Conservation (phyloP, 495 filamentous ascomycete genomes). For the Barbatosphaeria neglecta region DNA sequence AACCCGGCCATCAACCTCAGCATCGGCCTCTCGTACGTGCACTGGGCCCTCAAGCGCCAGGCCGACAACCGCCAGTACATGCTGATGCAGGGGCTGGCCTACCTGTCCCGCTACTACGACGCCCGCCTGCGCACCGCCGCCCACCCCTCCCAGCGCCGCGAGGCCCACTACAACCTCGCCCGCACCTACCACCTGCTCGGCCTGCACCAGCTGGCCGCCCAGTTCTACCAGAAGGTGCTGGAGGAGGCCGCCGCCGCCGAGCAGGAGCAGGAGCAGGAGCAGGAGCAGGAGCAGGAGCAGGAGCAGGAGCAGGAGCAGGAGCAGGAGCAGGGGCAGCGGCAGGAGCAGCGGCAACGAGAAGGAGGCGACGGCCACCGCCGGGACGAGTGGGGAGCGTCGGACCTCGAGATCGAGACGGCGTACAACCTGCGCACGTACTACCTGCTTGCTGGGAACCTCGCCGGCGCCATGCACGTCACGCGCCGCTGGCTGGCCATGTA, state of each 20-base stretch:
- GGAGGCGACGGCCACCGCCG: too few relatives aligned
- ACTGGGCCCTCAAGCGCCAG: slow-evolving; percentile 78
- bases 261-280: background rate
- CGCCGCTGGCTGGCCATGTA: slow-evolving; percentile 31
- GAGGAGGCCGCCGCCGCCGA: slow-evolving; percentile 7
- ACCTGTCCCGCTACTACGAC: slow-evolving; percentile 67
- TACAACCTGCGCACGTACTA: slow-evolving; percentile 61
- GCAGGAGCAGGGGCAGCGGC: background rate
- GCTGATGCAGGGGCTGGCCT: slow-evolving; percentile 71
- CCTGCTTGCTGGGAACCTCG: slow-evolving; percentile 45
- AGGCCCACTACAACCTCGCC: slow-evolving; percentile 84
- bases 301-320: background rate
- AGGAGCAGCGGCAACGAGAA: too few relatives aligned
- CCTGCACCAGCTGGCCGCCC: slow-evolving; percentile 61
- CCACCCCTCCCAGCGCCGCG: slow-evolving; percentile 47
- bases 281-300: background rate
- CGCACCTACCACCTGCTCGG: slow-evolving; percentile 73
- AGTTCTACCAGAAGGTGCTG: slow-evolving; percentile 50
- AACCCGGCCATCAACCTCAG: slow-evolving; percentile 69
- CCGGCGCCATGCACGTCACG: slow-evolving; percentile 44
- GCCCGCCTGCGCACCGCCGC: slow-evolving; percentile 23
- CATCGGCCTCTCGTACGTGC: slow-evolving; percentile 64
- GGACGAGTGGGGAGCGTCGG: too few relatives aligned
- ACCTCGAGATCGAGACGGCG: slow-evolving; percentile 64
- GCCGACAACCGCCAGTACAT: slow-evolving; percentile 80